phyloP scores from a whole-genome alignment of 306 rosid genomes.

The Vachellia pachyceras region DNA sequence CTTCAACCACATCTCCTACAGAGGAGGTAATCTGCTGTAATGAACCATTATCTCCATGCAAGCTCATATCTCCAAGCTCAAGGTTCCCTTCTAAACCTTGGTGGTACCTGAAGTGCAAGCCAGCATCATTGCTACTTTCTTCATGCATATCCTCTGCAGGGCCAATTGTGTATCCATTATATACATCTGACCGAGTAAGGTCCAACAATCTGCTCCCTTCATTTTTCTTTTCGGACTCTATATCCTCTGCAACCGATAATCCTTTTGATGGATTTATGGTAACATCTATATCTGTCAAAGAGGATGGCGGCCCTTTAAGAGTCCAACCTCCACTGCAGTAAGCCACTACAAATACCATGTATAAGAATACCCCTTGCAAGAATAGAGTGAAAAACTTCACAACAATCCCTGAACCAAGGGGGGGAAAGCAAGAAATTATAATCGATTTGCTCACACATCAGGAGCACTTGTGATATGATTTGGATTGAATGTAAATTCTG shows the following conservation, averaged over 20 bases:
- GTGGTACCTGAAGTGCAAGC: slow-evolving; percentile 50
- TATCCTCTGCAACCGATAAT: slow-evolving; percentile 55
- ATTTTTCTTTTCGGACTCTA: slow-evolving; percentile 36
- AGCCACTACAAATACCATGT: slow-evolving; percentile 76
- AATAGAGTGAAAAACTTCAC: slow-evolving; percentile 30
- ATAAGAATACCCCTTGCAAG: slow-evolving; percentile 45
- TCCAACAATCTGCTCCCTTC: slow-evolving; percentile 49
- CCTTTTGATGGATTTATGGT: slow-evolving; percentile 74
- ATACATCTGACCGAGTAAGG: slow-evolving; percentile 51
- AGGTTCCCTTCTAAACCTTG: slow-evolving; percentile 44
- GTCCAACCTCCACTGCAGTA: slow-evolving; percentile 95
- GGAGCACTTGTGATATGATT: background rate
- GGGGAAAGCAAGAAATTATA: background rate
- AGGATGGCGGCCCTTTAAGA: slow-evolving; percentile 95
- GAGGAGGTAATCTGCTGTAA: slow-evolving; percentile 53
- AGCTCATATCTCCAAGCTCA: slow-evolving; percentile 47
- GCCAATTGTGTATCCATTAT: slow-evolving; percentile 50
- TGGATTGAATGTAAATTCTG: background rate
- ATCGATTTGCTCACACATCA: background rate
- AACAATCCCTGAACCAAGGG: slow-evolving; percentile 22
- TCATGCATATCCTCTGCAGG: slow-evolving; percentile 44
- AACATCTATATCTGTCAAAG: slow-evolving; percentile 84
- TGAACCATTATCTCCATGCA: slow-evolving; percentile 53
- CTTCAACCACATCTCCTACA: slow-evolving; percentile 46
- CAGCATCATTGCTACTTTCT: slow-evolving; percentile 53